These are phyloP conservation scores for Penicillium sp. DNA, from an alignment of 2,329 filamentous ascomycete genomes.

Conservation along the genomic window DNA sequence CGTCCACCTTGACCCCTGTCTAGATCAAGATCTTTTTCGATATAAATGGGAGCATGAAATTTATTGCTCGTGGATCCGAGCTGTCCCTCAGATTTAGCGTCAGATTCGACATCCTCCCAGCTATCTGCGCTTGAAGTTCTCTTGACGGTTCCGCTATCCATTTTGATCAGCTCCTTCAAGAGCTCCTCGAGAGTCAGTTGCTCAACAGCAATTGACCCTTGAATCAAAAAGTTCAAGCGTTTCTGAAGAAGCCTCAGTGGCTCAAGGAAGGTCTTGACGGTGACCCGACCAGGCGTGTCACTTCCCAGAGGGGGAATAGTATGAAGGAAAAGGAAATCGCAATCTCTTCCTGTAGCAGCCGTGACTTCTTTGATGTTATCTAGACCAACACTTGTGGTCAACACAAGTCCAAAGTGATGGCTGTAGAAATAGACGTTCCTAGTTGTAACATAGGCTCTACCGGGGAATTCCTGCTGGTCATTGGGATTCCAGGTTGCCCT, in stretches of 20 bases:
- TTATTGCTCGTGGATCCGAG: slow-evolving; percentile 48
- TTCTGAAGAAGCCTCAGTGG: slow-evolving; percentile 78
- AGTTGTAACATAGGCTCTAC: slow-evolving; percentile 83
- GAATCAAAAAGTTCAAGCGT: slow-evolving; percentile 81
- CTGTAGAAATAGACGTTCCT: slow-evolving; percentile 95
- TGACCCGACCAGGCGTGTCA: slow-evolving; percentile 70
- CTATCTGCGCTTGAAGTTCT: slow-evolving; percentile 78
- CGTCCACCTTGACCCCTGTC: slow-evolving; percentile 37
- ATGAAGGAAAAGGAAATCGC: slow-evolving; percentile 89
- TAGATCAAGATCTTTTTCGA: slow-evolving; percentile 62
- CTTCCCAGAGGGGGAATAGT: slow-evolving; percentile 64
- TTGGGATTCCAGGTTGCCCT: slow-evolving; percentile 84
- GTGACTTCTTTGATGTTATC: slow-evolving; percentile 84
- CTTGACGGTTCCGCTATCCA: slow-evolving; percentile 64
- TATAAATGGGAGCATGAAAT: slow-evolving; percentile 58
- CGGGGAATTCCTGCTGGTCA: slow-evolving; percentile 74
- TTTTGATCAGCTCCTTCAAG: slow-evolving; percentile 69
- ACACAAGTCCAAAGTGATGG: slow-evolving; percentile 85
- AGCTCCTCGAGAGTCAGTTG: slow-evolving; percentile 68
- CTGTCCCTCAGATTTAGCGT: slow-evolving; percentile 55
- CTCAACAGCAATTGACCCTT: slow-evolving; percentile 73
- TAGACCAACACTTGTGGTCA: slow-evolving; percentile 76
- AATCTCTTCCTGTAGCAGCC: slow-evolving; percentile 83
- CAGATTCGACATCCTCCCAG: slow-evolving; percentile 79
- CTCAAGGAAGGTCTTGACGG: slow-evolving; percentile 90